Percentiles rank a stretch among this genome's conserved stretches.
These are phyloP conservation scores for Salvia sclarea DNA, from an alignment of 305 asterid species.

Conservation along the genomic window DNA sequence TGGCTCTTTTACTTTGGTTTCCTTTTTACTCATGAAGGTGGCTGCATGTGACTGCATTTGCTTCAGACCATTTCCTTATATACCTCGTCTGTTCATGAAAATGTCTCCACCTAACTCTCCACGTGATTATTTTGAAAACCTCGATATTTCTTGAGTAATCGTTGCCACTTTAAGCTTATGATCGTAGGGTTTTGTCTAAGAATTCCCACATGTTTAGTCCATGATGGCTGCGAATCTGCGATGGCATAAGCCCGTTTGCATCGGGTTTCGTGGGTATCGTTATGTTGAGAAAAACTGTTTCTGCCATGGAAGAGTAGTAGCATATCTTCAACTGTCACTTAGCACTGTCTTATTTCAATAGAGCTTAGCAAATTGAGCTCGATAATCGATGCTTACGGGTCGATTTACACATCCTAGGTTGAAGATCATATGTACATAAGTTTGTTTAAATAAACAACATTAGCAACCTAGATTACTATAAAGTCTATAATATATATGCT, in stretches of 20 bases:
- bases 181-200: neutral
- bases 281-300: neutral
- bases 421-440: neutral
- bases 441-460: neutral
- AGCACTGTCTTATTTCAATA: constrained; percentile 15
- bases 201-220: neutral
- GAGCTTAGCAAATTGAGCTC: neutral
- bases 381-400: neutral
- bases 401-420: neutral
- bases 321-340: constrained; percentile 2
- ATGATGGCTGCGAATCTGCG: neutral
- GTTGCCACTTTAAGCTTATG: neutral
- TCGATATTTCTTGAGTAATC: neutral
- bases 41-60: constrained; percentile 28
- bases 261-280: neutral
- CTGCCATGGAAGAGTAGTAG: neutral
- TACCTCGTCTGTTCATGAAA: too few species aligned
- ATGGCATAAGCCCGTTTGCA: neutral
- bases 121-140: neutral
- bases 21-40: constrained; percentile 1
- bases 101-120: constrained; percentile 8
- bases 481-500: neutral
- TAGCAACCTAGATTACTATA: neutral
- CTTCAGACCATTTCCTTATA: constrained; percentile 6
- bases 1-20: neutral